Conservation (phyloP, 495 filamentous ascomycete genomes). For the Bacidia gigantensis region DNA sequence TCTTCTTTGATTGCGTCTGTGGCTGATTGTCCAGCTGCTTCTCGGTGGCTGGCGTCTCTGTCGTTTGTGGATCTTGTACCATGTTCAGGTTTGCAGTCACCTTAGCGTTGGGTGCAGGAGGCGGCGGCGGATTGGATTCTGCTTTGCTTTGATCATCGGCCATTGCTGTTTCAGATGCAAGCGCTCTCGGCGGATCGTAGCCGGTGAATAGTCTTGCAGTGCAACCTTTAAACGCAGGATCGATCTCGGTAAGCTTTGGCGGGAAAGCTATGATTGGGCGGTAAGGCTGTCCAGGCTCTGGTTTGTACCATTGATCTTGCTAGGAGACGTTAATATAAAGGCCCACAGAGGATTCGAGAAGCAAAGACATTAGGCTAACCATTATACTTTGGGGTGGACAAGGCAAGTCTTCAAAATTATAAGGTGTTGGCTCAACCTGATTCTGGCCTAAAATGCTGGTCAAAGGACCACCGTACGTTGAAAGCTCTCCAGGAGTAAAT, state of each 20-base stretch:
- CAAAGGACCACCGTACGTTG: slow-evolving; percentile 3
- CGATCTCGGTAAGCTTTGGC: neutral
- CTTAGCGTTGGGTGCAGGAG: neutral
- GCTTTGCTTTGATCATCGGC: neutral
- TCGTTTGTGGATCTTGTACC: neutral
- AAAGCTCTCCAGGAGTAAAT: slow-evolving; percentile 10
- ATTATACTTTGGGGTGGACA: slow-evolving; percentile 7
- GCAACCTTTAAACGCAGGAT: slow-evolving; percentile 6
- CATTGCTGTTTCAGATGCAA: neutral
- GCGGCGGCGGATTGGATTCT: neutral
- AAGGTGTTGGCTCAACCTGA: neutral
- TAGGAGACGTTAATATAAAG: neutral
- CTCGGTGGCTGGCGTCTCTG: neutral
- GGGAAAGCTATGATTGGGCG: slow-evolving; percentile 6
- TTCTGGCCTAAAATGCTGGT: neutral
- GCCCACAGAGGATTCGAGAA: neutral
- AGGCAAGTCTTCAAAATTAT: slow-evolving; percentile 6
- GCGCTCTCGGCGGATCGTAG: slow-evolving; percentile 6
- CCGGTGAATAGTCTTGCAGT: neutral
- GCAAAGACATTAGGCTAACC: too few species aligned
- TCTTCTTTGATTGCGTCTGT: neutral
- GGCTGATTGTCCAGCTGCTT: neutral
- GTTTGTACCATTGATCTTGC: slow-evolving; percentile 1
- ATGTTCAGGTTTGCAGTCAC: neutral
- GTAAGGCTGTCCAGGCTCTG: neutral